Conservation (phyloP, 305 asterid genomes). For the Solanum hybrid region DNA sequence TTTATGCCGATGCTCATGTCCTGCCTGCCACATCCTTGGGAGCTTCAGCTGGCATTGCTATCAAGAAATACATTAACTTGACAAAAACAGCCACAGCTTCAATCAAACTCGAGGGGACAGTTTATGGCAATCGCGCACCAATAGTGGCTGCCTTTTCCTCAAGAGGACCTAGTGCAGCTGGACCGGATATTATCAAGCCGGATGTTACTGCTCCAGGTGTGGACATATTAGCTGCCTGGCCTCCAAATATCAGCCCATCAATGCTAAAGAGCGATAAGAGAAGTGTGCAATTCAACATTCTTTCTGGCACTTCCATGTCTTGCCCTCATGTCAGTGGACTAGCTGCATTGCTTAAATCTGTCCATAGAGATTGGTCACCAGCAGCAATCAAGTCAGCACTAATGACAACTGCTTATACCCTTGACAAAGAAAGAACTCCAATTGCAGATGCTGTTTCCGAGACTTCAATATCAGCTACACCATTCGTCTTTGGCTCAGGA, state of each 20-base stretch:
- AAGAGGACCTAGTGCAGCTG: conserved; percentile 49
- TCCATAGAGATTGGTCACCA: conserved; percentile 54
- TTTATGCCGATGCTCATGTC: conserved; percentile 46
- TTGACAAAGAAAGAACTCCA: conserved; percentile 24
- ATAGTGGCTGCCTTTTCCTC: conserved; percentile 64
- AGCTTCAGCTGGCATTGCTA: conserved; percentile 24
- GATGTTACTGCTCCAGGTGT: conserved; percentile 74
- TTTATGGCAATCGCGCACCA: conserved; percentile 41
- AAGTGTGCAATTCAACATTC: conserved; percentile 40
- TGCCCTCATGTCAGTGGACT: conserved; percentile 72
- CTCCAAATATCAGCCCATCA: conserved; percentile 48
- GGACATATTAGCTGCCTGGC: conserved; percentile 76
- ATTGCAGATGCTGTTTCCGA: conserved; percentile 36
- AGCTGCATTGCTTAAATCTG: conserved; percentile 51
- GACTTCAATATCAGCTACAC: conserved; percentile 32
- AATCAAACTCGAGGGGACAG: conserved; percentile 36
- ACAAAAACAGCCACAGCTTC: conserved; percentile 30
- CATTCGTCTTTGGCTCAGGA: conserved; percentile 59
- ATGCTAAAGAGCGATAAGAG: conserved; percentile 37
- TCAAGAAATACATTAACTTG: conserved; percentile 33
- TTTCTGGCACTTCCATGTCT: conserved; percentile 80
- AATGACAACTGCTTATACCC: conserved; percentile 57
- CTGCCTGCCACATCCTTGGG: conserved; percentile 50
- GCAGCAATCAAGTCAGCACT: conserved; percentile 69
- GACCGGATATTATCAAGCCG: conserved; percentile 50